Evolutionary conservation across 805 yeast species (phyloP).

Genomic region (Saturnispora dispora): DNA sequence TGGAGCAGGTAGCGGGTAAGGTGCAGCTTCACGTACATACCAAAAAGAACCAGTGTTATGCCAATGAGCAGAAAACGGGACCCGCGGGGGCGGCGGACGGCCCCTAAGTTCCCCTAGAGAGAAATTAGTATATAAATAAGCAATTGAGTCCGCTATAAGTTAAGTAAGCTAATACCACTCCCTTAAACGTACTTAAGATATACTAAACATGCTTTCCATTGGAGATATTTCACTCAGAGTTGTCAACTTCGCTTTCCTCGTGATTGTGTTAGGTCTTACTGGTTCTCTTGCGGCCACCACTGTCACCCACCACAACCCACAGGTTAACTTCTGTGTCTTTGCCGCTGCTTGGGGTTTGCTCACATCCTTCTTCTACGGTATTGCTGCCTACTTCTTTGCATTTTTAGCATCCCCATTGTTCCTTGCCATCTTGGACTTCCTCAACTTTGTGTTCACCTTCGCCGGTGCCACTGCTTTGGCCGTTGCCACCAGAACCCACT

Average conservation of each 20-base stretch:
- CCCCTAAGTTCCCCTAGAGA: not conserved
- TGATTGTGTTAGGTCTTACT: constrained; percentile 75
- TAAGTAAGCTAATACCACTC: not conserved
- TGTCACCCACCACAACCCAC: constrained; percentile 46
- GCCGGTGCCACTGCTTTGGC: constrained; percentile 94
- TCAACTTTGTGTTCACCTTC: constrained; percentile 86
- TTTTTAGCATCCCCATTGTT: constrained; percentile 84
- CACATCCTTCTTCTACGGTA: constrained; percentile 72
- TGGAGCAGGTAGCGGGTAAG: not conserved
- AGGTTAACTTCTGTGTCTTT: constrained; percentile 83
- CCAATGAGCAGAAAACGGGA: not conserved
- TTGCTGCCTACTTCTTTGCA: constrained; percentile 65
- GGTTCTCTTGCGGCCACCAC: constrained; percentile 77
- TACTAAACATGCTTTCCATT: constrained; percentile 41
- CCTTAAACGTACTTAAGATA: not conserved
- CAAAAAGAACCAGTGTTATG: not conserved
- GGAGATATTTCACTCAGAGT: constrained; percentile 71
- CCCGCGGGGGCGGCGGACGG: not conserved
- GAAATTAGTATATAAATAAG: not conserved
- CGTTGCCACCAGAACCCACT: constrained; percentile 77
- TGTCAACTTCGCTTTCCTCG: constrained; percentile 65
- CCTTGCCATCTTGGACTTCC: constrained; percentile 66
- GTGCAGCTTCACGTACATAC: not conserved
- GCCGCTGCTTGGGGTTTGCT: constrained; percentile 80
- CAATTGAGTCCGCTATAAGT: not conserved